Evolutionary conservation across 2,329 filamentous ascomycete species (phyloP).

Genomic region (Colletotrichum eremochloae): DNA sequence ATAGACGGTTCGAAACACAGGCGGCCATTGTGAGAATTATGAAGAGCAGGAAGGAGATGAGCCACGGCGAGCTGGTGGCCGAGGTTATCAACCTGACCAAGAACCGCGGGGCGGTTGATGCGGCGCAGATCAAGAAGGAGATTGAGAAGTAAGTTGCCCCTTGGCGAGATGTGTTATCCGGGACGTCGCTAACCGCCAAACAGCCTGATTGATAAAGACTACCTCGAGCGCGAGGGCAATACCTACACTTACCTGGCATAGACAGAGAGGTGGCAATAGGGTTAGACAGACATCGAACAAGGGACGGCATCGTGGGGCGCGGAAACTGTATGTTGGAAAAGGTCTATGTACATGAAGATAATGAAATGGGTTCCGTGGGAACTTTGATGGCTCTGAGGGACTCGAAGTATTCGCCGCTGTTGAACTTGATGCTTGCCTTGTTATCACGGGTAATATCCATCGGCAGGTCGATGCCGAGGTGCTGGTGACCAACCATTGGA

Average conservation of each 20-base stretch:
- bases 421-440: too few species aligned
- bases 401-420: too few species aligned
- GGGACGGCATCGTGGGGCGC: background rate
- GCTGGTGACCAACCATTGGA: too few species aligned
- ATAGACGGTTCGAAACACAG: constrained; percentile 96
- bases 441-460: too few species aligned
- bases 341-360: background rate
- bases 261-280: background rate
- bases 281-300: constrained; percentile 15
- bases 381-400: too few species aligned
- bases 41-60: constrained; percentile 92
- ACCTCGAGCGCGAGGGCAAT: constrained; percentile 84
- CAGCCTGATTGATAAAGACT: constrained; percentile 93
- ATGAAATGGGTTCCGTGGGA: background rate
- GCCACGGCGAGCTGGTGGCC: constrained; percentile 86
- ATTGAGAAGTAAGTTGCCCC: constrained; percentile 82
- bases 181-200: constrained; percentile 46
- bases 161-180: background rate
- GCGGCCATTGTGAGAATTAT: constrained; percentile 97
- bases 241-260: constrained; percentile 79
- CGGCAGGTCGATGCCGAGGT: too few species aligned
- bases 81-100: constrained; percentile 94
- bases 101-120: constrained; percentile 86
- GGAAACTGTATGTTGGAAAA: background rate
- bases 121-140: constrained; percentile 93